Base-by-base conservation (phyloP, 306 rosid genomes). In the Lotus japonicus region DNA sequence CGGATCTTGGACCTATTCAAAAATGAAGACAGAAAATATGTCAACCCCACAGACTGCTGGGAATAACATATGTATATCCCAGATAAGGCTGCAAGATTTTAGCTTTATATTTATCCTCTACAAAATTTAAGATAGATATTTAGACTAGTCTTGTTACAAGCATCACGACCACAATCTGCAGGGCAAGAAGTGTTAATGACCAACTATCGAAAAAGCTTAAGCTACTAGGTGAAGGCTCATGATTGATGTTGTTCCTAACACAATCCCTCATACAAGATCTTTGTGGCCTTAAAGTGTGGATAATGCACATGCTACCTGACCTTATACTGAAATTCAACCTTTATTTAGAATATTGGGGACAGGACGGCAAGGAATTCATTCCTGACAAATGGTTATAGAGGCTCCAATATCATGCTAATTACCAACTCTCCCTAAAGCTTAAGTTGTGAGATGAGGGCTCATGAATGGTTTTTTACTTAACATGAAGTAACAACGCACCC, bases 1-100 rank as follows among this genome's bases (percentile, higher is more conserved):
- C 18, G 97, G 97, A 80, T 94, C 98, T 73, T 90, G 92, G 54
- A 90, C 94, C 98, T 94, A 86, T 56, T 79, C 42, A 68, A 58
- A 63, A 77, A 83, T 66, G 76, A 53, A 71, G 33, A 69, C 19
- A 74, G 71, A 38, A 53, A 64, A 78, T 42, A 58, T 59, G 64
- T 66, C 39, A 76, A 53, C 53, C 54, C 61, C 71, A 45, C 35
- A 44, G 50, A 72, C 64, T 52, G 61, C 62, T 33, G 56, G 28
- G 38, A 71, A 68, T 58, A 60, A 64, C 55, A 57, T 51, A 65
- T 17, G 58, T 61, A 74, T 38, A 70, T 68, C 56, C 49, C 6
- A 72, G 23, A 23, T 28, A 18, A 8, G 4, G 46, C 64, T 48
- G 26, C 10, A 2, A 57, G 48, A 46, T 64, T 12, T 43, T 13